Conservation (phyloP, 768 basidiomycete species). For the Xerocomus spinulosus region DNA sequence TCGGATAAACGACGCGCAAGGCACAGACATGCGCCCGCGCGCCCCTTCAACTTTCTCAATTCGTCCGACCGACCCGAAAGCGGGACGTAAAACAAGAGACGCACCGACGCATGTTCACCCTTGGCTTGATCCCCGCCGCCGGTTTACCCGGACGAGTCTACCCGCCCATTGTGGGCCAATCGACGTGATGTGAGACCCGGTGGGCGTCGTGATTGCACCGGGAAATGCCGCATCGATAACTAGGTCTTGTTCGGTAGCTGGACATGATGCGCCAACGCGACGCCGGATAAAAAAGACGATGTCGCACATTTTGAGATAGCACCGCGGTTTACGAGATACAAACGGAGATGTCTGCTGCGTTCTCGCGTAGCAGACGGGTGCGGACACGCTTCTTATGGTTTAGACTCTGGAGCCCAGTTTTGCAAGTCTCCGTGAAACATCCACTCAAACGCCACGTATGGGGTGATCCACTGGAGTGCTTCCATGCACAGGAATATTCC, state of each 20-base stretch:
- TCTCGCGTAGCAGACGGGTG: constrained; percentile 9
- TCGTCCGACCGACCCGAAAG: constrained; percentile 2
- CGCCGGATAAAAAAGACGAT: no score
- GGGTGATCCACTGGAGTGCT: background rate
- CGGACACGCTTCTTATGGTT: constrained; percentile 10
- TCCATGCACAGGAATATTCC: background rate
- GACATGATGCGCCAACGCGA: no score
- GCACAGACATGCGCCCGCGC: constrained; percentile 1
- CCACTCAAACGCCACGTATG: constrained; percentile 7
- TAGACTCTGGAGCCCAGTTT: constrained; percentile 8
- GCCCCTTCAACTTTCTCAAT: constrained; percentile 15
- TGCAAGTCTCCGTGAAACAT: constrained; percentile 8
- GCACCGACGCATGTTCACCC: constrained; percentile 18
- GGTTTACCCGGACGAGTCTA: background rate
- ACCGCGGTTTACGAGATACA: constrained; percentile 14
- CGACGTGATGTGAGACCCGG: no score
- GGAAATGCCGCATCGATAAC: no score
- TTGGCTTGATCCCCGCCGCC: no score
- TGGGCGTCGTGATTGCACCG: no score
- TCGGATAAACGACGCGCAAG: constrained; percentile 12
- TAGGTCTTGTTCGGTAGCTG: background rate
- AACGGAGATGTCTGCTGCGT: constrained; percentile 3
- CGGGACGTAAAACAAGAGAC: constrained; percentile 21
- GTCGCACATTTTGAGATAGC: background rate
- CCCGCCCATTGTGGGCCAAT: no score